Evolutionary conservation across 148 eudicot species (phyloP).

Genomic region (Vaccinium darrowii): DNA sequence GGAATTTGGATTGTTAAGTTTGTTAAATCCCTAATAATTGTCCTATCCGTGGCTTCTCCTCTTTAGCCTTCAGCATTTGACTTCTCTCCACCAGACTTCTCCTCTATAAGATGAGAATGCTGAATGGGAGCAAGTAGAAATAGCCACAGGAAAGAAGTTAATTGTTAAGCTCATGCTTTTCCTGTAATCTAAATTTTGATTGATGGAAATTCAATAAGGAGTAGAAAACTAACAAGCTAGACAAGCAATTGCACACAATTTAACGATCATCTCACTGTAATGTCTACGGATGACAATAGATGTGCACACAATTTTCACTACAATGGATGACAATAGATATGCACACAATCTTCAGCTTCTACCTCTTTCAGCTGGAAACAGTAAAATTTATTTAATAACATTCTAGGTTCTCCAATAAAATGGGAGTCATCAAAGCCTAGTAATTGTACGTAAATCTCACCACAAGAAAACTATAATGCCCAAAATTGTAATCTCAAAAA

Average conservation of each 20-base stretch:
- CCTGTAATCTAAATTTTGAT: background rate
- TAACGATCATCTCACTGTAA: background rate
- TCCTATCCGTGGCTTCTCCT: too few relatives aligned
- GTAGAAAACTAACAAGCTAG: background rate
- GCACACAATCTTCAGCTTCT: background rate
- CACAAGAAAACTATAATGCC: background rate
- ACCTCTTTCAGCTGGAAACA: background rate
- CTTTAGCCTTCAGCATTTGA: too few relatives aligned
- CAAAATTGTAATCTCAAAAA: background rate
- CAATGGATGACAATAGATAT: background rate
- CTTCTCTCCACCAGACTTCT: too few relatives aligned
- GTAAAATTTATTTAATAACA: background rate
- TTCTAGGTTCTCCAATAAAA: conserved; percentile 2
- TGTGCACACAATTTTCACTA: background rate
- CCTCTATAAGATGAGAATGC: too few relatives aligned
- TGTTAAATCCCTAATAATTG: too few relatives aligned
- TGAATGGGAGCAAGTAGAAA: too few relatives aligned
- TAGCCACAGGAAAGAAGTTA: background rate
- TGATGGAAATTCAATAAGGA: too few relatives aligned
- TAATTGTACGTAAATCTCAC: background rate
- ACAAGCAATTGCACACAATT: background rate
- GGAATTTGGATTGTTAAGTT: too few relatives aligned
- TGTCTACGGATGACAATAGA: background rate
- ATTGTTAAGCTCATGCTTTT: background rate
- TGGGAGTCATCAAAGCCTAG: background rate